These are phyloP conservation scores for Alternaria viburni DNA, from an alignment of 2,329 filamentous ascomycete genomes.

Conservation along the genomic window DNA sequence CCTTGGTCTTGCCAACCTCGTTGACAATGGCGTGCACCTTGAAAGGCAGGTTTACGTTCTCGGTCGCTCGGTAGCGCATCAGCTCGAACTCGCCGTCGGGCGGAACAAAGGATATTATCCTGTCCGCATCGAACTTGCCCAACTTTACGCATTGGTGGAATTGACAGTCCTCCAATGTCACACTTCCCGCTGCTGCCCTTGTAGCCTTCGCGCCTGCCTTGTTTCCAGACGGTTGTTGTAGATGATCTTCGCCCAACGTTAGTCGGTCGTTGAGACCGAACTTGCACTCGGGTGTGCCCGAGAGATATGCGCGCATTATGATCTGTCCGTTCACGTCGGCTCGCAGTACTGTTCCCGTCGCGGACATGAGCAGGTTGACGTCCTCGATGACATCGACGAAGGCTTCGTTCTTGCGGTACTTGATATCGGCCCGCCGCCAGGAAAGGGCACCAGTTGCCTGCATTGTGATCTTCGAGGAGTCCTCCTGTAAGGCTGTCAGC, in stretches of 20 bases:
- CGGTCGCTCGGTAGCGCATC: constrained; percentile 97
- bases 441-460: constrained; percentile 96
- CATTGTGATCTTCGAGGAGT: constrained; percentile 98
- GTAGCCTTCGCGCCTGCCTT: constrained; percentile 84
- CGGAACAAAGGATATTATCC: constrained; percentile 96
- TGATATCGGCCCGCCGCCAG: constrained; percentile 96
- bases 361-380: constrained; percentile 99
- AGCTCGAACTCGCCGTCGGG: constrained; percentile 98
- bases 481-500: constrained; percentile 60
- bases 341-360: constrained; percentile 89
- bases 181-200: constrained; percentile 91
- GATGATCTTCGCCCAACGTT: constrained; percentile 72
- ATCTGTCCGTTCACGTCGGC: constrained; percentile 98
- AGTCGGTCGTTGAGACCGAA: constrained; percentile 97
- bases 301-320: constrained; percentile 96
- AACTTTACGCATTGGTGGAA: constrained; percentile 99
- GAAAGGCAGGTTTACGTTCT: constrained; percentile 98
- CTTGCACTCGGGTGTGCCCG: constrained; percentile 97
- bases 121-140: constrained; percentile 93
- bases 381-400: constrained; percentile 99
- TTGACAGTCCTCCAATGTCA: constrained; percentile 96
- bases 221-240: constrained; percentile 74
- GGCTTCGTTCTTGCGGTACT: constrained; percentile 98
- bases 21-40: constrained; percentile 99
- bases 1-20: constrained; percentile 94